Evolutionary conservation across 2,329 filamentous ascomycete species (phyloP), one percentile per base, ranked within the genome.

Genomic region (Ascochyta pisi): DNA sequence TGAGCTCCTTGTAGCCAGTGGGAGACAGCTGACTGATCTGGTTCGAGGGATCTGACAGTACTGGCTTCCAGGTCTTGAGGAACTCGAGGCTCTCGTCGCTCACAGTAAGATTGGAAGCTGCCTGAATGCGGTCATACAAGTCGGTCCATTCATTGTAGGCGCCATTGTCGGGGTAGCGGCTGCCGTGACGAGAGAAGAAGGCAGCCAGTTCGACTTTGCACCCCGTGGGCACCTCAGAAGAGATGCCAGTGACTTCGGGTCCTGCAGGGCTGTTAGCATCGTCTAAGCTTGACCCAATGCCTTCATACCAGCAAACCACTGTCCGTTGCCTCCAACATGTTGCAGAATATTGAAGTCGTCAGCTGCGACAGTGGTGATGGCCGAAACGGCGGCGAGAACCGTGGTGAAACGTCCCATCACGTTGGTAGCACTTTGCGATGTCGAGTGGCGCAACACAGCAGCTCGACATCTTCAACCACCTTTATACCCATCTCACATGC

Each of bases 1-100:
- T 79, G 0, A 82, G 73, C 68, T 89, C 87, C 61, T 87, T 86
- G 65, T 84, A 85, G 0, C 87, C 87, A 1, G 86, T 88, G 6
- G 83, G 76, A 19, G 83, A 86, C 39, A 86, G 70, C 66, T 86
- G 83, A 4, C 83, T 76, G 22, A 89, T 84, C 67, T 89, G 83
- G 8, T 79, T 74, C 0, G 73, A 71, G 0, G 85, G 83, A 53
- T 85, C 75, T 1, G 78, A 82, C 26, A 89, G 74, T 1, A 84
- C 82, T 0, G 86, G 82, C 54, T 80, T 74, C 87, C 87, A 89
- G 3, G 73, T 73, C 12, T 81, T 75, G 27, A 89, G 74, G 64
- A 89, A 89, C 0, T 78, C 73, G 34, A 89, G 73, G 31, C 69
- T 69, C 1, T 78, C 70, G 3, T 83, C 83, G 0, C 67, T 77